Percentiles rank a stretch among this genome's conserved stretches.
phyloP scores from a whole-genome alignment of 1,284 basidiomycete genomes.

The Malassezia vespertilionis region DNA sequence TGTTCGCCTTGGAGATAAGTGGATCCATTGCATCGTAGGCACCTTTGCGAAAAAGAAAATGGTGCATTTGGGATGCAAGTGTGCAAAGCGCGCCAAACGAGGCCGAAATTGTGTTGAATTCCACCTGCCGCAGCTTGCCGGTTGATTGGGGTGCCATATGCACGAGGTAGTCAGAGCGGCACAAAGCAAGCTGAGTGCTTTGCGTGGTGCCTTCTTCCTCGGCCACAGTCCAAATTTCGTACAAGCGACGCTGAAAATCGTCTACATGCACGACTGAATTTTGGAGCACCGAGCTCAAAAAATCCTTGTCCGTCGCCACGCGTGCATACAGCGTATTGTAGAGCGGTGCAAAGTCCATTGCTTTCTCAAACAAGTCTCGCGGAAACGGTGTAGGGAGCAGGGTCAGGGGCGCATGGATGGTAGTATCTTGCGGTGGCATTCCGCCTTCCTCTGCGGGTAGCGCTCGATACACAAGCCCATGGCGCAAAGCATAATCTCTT shows the following conservation, averaged over 20 bases:
- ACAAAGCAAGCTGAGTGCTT: slow-evolving; percentile 78
- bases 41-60: slow-evolving; percentile 25
- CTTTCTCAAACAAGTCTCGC: slow-evolving; percentile 59
- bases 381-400: slow-evolving; percentile 82
- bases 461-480: slow-evolving; percentile 73
- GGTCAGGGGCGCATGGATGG: slow-evolving; percentile 77
- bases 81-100: slow-evolving; percentile 79
- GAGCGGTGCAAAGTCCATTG: slow-evolving; percentile 59
- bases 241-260: slow-evolving; percentile 71
- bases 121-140: slow-evolving; percentile 75
- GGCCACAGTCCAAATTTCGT: slow-evolving; percentile 70
- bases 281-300: slow-evolving; percentile 73
- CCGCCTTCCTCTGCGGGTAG: slow-evolving; percentile 49
- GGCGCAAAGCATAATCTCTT: slow-evolving; percentile 65
- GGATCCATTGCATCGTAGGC: slow-evolving; percentile 59
- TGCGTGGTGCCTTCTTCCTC: slow-evolving; percentile 47
- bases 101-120: slow-evolving; percentile 92
- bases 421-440: slow-evolving; percentile 51
- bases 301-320: slow-evolving; percentile 66
- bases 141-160: slow-evolving; percentile 51
- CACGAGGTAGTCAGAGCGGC: slow-evolving; percentile 89
- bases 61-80: slow-evolving; percentile 62
- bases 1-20: slow-evolving; percentile 54
- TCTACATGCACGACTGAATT: slow-evolving; percentile 70
- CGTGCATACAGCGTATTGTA: slow-evolving; percentile 80